Base-by-base conservation (phyloP, 306 rosid species). In the Glycine latifolia region DNA sequence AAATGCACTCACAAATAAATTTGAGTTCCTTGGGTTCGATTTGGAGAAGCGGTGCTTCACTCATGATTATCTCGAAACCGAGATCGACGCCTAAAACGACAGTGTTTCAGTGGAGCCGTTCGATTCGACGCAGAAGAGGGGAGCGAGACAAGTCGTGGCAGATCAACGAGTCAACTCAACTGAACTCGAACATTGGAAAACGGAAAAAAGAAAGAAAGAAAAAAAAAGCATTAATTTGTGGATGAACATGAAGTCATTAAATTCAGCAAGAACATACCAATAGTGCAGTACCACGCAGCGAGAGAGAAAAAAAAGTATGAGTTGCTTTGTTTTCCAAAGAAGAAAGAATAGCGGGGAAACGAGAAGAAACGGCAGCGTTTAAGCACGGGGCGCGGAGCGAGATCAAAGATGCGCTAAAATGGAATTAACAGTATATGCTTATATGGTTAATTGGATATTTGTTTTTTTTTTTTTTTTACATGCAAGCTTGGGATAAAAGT, bases 21-120 rank as follows among this genome's bases (percentile, higher is more conserved):
- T 89, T 81, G 88, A 95, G 89, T 83, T 95, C 96, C 70, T 79
- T 88, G 61, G 99, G 98, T 55, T 95, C 90, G 78, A 95, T 89
- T 79, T 90, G 90, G 75, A 95, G 86, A 67, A 93, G 79, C 67
- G 85, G 88, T 4, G 60, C 12, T 13, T 81, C 79, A 84, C 79
- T 90, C 98, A 95, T 95, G 84, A 84, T 86, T 84, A 59, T 68
- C 67, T 65, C 68, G 33, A 54, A 41, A 75, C 44, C 58, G 79
- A 85, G 76, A 83, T 81, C 85, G 70, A 83, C 16, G 7, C 48
- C 71, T 73, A 59, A 72, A 75, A 67, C 71, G 63, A 67, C 62
- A 17, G 84, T 3, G 81, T 73, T 77, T 59, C 14, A 54, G 44
- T 15, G 77, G 65, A 62, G 61, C 4, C 47, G 60, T 50, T 80